phyloP scores from a whole-genome alignment of 2,329 filamentous ascomycete genomes.

The Talaromyces sp. region DNA sequence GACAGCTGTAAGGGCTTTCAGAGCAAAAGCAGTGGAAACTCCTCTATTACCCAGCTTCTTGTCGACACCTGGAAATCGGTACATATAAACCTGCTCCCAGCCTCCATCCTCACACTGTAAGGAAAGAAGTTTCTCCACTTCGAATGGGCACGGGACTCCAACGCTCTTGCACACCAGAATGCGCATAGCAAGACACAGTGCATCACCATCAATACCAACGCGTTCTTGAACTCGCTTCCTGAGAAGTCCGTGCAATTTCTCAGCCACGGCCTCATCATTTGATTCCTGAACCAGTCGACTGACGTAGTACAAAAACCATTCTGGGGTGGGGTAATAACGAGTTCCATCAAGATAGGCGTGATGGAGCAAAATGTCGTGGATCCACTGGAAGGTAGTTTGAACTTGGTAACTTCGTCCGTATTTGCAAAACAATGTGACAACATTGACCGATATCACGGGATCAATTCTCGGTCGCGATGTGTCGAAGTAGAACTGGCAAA shows the following conservation, averaged over 20 bases:
- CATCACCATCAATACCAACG: conserved; percentile 18
- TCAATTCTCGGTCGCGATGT: conserved; percentile 20
- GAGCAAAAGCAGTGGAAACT: neutral
- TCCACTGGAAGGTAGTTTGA: conserved; percentile 19
- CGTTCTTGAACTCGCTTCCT: conserved; percentile 18
- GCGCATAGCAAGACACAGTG: conserved; percentile 23
- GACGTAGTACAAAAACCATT: conserved; percentile 29
- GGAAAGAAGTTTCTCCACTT: conserved; percentile 17
- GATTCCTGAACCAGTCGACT: conserved; percentile 15
- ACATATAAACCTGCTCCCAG: conserved; percentile 22
- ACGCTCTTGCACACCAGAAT: conserved; percentile 23
- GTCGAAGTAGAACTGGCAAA: conserved; percentile 26
- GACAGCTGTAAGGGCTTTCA: neutral
- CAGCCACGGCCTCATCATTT: conserved; percentile 4
- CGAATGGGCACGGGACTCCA: conserved; percentile 13
- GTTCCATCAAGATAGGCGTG: conserved; percentile 28
- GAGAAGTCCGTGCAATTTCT: neutral
- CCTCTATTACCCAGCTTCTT: neutral
- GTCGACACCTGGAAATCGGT: conserved; percentile 4
- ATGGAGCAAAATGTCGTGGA: conserved; percentile 16
- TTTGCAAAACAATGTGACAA: conserved; percentile 26
- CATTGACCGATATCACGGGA: conserved; percentile 26
- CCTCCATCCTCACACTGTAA: conserved; percentile 30
- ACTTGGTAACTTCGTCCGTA: conserved; percentile 23
- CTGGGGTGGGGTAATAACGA: conserved; percentile 25